These are phyloP conservation scores for Fonsecaea multimorphosa DNA, from an alignment of 2,329 filamentous ascomycete genomes.

Conservation along the genomic window DNA sequence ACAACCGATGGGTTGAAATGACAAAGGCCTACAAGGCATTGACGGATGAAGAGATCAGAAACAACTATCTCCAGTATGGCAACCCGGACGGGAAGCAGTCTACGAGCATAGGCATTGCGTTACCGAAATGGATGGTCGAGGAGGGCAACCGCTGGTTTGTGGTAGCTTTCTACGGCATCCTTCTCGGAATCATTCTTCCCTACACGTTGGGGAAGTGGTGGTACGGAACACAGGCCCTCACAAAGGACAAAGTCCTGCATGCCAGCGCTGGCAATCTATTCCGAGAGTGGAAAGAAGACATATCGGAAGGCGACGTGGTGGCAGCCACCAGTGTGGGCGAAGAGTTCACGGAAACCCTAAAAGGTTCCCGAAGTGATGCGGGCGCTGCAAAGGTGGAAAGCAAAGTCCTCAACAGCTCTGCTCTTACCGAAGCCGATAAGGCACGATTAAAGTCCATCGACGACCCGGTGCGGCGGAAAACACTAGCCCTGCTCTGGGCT, in stretches of 20 bases:
- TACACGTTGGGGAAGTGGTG: constrained; percentile 97
- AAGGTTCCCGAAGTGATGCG: constrained; percentile 77
- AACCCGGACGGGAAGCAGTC: constrained; percentile 98
- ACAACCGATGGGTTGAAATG: constrained; percentile 88
- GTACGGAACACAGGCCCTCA: constrained; percentile 93
- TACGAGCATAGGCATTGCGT: constrained; percentile 94
- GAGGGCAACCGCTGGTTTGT: constrained; percentile 97
- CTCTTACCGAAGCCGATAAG: constrained; percentile 75
- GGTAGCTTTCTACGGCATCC: constrained; percentile 81
- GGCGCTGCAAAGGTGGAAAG: constrained; percentile 85
- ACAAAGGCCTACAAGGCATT: constrained; percentile 98
- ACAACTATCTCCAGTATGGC: constrained; percentile 95
- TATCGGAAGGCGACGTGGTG: constrained; percentile 80
- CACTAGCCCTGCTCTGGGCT: constrained; percentile 88
- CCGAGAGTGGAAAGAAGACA: constrained; percentile 85
- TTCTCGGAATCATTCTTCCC: constrained; percentile 88
- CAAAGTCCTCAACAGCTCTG: constrained; percentile 69
- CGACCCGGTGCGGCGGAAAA: constrained; percentile 79
- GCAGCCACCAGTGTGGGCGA: constrained; percentile 81
- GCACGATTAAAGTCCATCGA: constrained; percentile 80
- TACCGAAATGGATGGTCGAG: constrained; percentile 89
- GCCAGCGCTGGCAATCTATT: constrained; percentile 95
- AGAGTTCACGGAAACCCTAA: constrained; percentile 79
- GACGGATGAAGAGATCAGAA: constrained; percentile 94
- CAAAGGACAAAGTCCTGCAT: constrained; percentile 90